These are phyloP conservation scores for Cercophora sp. DNA, from an alignment of 495 filamentous ascomycete species.

Conservation along the genomic window DNA sequence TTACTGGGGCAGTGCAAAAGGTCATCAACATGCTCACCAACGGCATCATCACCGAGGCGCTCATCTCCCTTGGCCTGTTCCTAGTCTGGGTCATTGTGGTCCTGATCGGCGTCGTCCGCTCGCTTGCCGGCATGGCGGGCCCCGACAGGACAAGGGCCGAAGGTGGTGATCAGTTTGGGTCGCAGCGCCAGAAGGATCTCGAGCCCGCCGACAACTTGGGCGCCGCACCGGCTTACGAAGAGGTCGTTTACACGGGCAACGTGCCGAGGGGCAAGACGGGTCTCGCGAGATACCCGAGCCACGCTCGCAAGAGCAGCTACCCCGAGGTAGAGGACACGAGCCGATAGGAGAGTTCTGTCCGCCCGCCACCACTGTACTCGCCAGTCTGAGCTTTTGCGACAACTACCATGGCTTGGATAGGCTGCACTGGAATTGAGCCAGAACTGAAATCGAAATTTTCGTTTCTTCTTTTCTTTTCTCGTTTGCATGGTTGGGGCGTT, in stretches of 20 bases:
- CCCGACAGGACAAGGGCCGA: slow-evolving; percentile 52
- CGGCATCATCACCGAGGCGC: slow-evolving; percentile 66
- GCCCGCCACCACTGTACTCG: slow-evolving; percentile 9
- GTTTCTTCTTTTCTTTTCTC: neutral
- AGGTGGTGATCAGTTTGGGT: slow-evolving; percentile 37
- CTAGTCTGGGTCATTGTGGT: slow-evolving; percentile 71
- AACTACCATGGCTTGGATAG: too few species aligned
- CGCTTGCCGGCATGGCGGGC: slow-evolving; percentile 48
- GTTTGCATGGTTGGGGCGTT: neutral
- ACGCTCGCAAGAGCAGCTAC: slow-evolving; percentile 29
- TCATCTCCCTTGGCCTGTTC: slow-evolving; percentile 69
- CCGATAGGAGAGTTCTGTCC: slow-evolving; percentile 13
- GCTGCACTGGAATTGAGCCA: too few species aligned
- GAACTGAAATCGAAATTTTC: neutral
- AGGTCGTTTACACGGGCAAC: slow-evolving; percentile 23
- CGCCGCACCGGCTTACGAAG: slow-evolving; percentile 5
- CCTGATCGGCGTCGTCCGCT: slow-evolving; percentile 66
- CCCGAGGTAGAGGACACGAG: slow-evolving; percentile 21
- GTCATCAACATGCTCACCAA: slow-evolving; percentile 60
- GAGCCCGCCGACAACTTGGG: neutral
- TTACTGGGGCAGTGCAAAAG: slow-evolving; percentile 67
- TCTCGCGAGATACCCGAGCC: slow-evolving; percentile 19
- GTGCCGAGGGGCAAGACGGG: slow-evolving; percentile 19
- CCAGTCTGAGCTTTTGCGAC: too few species aligned
- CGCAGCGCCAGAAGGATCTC: neutral